Evolutionary conservation across 306 rosid species (phyloP).

Genomic region (Acacia crassicarpa): DNA sequence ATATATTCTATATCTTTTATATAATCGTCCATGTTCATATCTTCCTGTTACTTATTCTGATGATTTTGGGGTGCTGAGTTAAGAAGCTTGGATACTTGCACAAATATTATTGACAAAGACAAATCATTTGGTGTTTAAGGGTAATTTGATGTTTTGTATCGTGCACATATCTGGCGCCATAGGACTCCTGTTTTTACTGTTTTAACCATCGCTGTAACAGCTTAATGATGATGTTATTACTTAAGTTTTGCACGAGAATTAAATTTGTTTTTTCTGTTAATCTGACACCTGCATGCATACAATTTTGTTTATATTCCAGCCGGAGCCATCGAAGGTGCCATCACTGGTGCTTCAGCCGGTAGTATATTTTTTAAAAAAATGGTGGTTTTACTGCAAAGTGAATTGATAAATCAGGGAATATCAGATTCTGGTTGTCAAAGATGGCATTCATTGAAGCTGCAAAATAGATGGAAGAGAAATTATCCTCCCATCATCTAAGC

Average conservation of each 20-base stretch:
- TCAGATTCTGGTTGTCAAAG: conserved; percentile 1
- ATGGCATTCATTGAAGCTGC: background rate
- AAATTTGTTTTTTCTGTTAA: conserved; percentile 9
- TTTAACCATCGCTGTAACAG: background rate
- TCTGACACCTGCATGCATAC: background rate
- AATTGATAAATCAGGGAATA: background rate
- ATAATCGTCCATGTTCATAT: background rate
- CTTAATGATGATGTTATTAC: background rate
- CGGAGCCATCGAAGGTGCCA: conserved; percentile 43
- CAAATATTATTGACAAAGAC: background rate
- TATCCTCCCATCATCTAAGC: background rate
- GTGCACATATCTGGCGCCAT: background rate
- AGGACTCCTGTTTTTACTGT: background rate
- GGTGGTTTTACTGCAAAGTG: background rate
- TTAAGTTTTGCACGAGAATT: background rate
- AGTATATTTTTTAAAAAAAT: background rate
- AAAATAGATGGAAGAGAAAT: background rate
- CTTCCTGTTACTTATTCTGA: background rate
- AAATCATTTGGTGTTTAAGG: background rate
- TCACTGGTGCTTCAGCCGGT: conserved; percentile 77
- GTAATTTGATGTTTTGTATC: background rate
- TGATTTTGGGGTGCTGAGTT: background rate
- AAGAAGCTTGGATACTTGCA: background rate
- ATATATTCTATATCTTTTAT: conserved; percentile 14
- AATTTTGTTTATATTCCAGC: conserved; percentile 47